Base-by-base conservation (phyloP, 1,284 basidiomycete species). In the Calocybe gambosa region DNA sequence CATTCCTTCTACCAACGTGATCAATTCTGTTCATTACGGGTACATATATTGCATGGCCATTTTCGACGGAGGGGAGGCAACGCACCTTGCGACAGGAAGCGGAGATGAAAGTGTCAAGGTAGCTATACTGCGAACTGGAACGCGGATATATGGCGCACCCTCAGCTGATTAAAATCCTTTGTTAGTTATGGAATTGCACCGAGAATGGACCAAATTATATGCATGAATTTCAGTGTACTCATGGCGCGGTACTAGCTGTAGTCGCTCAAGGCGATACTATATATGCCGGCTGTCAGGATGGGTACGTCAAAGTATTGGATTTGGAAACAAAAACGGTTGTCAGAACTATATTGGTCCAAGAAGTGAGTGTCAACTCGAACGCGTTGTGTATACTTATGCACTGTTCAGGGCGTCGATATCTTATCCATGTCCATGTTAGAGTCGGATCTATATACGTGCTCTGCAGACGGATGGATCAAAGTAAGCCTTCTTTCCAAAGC, bases 241-340 rank as follows among this genome's bases (percentile, higher is more conserved):
- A 77, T 54, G 86, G 81, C 10, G 87, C 82, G 0, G 83, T 96
- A 1, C 73, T 95, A n/a, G 80, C 91, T 0, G 73, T 98, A 13
- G 80, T 81, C 0, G 80, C 80, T 0, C 75, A 78, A 35, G 82
- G 85, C 28, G 88, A 87, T 29, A 90, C 91, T 0, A 74, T 97
- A 13, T 96, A 88, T 57, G 93, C 91, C 0, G 95, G 93, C 0
- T 86, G 93, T 55, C 95, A 99, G 64, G 92, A 91, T 53, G 95
- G 95, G 1, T 84, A 88, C 54, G 89, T 98, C 55, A 88, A 88
- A 53, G 85, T 98, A 5, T 85, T 91, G 71, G 94, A 98, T 62
- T 69, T 96, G 8, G 93, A 94, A 61, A 95, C 92, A 0, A 83
- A 82, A 50, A 89, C 90, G 0, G 69, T 89, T 29, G 83, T 98